These are phyloP conservation scores for Pleurotus giganteus DNA, from an alignment of 768 basidiomycete genomes.

Conservation along the genomic window DNA sequence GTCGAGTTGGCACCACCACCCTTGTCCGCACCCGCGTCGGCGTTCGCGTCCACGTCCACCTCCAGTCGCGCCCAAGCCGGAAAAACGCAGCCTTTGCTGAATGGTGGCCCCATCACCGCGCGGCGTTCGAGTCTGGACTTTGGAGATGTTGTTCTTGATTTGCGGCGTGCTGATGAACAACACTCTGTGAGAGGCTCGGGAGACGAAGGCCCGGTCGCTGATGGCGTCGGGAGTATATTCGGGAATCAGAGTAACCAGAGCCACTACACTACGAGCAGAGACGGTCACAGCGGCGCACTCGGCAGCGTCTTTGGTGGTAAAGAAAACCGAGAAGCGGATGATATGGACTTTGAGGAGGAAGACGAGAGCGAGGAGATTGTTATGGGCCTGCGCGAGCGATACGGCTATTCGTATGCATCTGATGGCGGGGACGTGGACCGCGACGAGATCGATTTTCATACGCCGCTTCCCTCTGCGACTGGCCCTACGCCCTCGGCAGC, in stretches of 20 bases:
- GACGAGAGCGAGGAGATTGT: slow-evolving; percentile 10
- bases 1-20: slow-evolving; percentile 39
- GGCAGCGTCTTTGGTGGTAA: slow-evolving; percentile 2
- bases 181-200: background rate
- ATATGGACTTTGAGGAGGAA: slow-evolving; percentile 1
- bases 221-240: slow-evolving; percentile 1
- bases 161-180: background rate
- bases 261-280: slow-evolving; percentile 19
- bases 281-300: background rate
- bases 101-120: background rate
- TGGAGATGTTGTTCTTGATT: background rate
- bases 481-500: background rate
- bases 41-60: background rate
- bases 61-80: slow-evolving; percentile 39
- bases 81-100: background rate
- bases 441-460: slow-evolving; percentile 23
- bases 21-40: background rate
- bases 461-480: background rate
- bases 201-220: background rate
- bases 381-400: slow-evolving; percentile 2
- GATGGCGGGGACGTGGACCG: slow-evolving; percentile 23
- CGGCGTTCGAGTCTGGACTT: background rate
- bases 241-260: background rate
- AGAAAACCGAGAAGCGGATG: background rate
- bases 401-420: slow-evolving; percentile 3